Evolutionary conservation across 495 filamentous ascomycete genomes (phyloP), one percentile per base, ranked within the genome.

Genomic region (Neurospora pannonica): DNA sequence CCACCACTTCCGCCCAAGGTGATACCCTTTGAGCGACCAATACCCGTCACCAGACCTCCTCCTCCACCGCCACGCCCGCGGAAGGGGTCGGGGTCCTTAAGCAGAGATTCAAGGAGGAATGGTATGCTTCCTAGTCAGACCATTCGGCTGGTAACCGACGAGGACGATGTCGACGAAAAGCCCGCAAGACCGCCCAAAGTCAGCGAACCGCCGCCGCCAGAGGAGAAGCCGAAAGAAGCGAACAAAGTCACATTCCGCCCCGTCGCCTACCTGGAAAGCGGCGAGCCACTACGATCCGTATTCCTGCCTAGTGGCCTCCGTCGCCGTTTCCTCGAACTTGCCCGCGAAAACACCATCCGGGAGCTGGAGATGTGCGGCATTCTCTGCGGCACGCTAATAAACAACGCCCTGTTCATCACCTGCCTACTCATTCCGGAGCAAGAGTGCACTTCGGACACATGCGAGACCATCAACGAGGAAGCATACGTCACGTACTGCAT

Each of bases 361-460:
- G 97, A 96, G 71, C 86, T 98, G 19, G 96, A 99, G 83, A 98
- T 95, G 72, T 98, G 95, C 81, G 96, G 95, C 31, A 92, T 99
- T 71, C 88, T 99, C 21, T 97, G 94, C 80, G 96, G 95, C 6
- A 97, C 93, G 0, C 84, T 94, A 7, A 91, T 97, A 77, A 93
- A 94, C 70, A 98, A 98, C 82, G 96, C 96, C 0, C 85, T 98
- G 3, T 98, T 99, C 83, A 91, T 99, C 71, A 92, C 90, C 5
- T 89, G 90, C 70, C 87, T 99, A 5, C 87, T 99, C 19, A 96
- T 99, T 70, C 96, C 96, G 0, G 93, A 97, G 77, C 96, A 99
- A 78, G 90, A 89, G 36, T 90, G 91, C 75, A 98, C 96, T 2
- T 90, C 90, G 9, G 94, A 98, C 78, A 98, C 96, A 0, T 99